phyloP scores from a whole-genome alignment of 441 rosid species.

The Populus tomentosa region DNA sequence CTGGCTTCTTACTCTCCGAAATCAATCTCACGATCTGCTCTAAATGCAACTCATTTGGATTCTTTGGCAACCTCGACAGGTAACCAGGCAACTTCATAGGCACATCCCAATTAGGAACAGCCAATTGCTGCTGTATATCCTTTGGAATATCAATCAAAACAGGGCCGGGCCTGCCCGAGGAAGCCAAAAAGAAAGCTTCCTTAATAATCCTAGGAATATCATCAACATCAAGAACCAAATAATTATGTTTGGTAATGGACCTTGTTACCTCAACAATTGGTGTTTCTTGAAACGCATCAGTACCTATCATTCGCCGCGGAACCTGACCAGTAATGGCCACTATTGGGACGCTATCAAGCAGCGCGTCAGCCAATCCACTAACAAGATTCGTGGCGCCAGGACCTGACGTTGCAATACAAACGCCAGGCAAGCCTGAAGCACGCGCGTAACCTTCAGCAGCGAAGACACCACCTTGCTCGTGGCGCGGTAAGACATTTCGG shows the following conservation, averaged over 20 bases:
- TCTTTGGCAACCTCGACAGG: conserved; percentile 68
- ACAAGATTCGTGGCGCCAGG: conserved; percentile 96
- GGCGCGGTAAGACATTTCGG: conserved; percentile 83
- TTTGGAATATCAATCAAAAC: conserved; percentile 88
- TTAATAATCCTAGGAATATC: conserved; percentile 76
- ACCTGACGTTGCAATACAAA: conserved; percentile 94
- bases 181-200: conserved; percentile 82
- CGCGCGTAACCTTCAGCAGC: conserved; percentile 96
- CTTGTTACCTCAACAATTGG: conserved; percentile 95
- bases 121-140: conserved; percentile 86
- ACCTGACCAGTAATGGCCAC: conserved; percentile 94
- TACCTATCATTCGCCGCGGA: conserved; percentile 89
- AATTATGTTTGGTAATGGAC: conserved; percentile 86
- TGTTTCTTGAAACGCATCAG: conserved; percentile 91
- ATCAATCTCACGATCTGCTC: conserved; percentile 80
- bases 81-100: conserved; percentile 63
- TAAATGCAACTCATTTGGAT: conserved; percentile 43
- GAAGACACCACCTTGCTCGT: conserved; percentile 90
- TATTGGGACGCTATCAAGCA: conserved; percentile 82
- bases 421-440: conserved; percentile 72
- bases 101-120: conserved; percentile 71
- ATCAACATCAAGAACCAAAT: conserved; percentile 82
- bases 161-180: conserved; percentile 82
- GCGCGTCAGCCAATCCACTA: conserved; percentile 89
- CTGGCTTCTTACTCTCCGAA: conserved; percentile 73